These are phyloP conservation scores for Colletotrichum falcatum DNA, from an alignment of 2,329 filamentous ascomycete genomes.

Conservation along the genomic window DNA sequence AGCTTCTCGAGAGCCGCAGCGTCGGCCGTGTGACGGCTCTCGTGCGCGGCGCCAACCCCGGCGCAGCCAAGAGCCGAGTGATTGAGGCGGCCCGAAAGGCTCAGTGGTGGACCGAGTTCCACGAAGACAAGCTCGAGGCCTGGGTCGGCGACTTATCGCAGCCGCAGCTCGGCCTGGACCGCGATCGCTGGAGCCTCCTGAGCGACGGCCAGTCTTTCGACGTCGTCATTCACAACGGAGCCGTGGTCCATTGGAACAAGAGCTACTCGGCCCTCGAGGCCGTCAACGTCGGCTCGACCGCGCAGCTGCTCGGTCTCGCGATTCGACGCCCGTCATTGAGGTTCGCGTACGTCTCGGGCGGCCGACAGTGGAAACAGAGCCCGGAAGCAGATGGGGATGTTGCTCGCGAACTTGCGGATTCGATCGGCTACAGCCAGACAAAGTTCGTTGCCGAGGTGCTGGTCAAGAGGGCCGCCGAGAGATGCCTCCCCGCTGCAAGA, in stretches of 20 bases:
- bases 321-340: background rate
- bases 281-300: conserved; percentile 17
- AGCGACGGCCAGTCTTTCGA: conserved; percentile 1
- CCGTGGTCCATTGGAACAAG: conserved; percentile 32
- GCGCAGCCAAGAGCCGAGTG: background rate
- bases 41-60: background rate
- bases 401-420: conserved; percentile 23
- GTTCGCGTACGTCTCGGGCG: conserved; percentile 24
- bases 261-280: conserved; percentile 24
- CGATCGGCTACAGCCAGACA: conserved; percentile 44
- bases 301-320: background rate
- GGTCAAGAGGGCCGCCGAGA: conserved; percentile 39
- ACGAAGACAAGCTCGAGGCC: conserved; percentile 19
- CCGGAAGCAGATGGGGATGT: conserved; percentile 6
- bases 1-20: background rate
- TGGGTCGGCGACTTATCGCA: conserved; percentile 19
- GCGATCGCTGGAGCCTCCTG: background rate
- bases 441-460: conserved; percentile 44
- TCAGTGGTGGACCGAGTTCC: conserved; percentile 30
- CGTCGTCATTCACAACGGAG: conserved; percentile 19
- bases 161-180: background rate
- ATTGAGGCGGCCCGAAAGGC: background rate
- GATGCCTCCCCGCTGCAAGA: background rate
- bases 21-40: conserved; percentile 1
- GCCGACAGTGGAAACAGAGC: conserved; percentile 14